These are phyloP conservation scores for Lactarius psammicola DNA, from an alignment of 768 basidiomycete species.

Conservation along the genomic window DNA sequence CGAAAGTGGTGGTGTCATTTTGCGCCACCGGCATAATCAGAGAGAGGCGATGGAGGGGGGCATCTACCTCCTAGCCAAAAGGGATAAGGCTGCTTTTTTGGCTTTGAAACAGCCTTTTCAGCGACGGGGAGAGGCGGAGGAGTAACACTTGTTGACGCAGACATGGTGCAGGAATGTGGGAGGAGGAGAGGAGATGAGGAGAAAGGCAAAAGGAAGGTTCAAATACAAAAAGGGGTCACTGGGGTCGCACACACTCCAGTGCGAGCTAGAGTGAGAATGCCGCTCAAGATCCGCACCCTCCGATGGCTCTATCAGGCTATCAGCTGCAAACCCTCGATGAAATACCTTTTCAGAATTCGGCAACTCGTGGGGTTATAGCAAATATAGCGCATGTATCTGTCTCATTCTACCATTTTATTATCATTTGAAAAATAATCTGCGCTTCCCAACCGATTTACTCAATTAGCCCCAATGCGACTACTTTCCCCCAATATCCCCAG, in stretches of 20 bases:
- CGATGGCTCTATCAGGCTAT: not conserved
- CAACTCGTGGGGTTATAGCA: conserved; percentile 10
- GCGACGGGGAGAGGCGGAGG: conserved; percentile 20
- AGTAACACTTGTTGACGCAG: conserved; percentile 15
- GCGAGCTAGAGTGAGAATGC: not conserved
- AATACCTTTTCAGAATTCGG: not conserved
- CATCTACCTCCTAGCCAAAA: conserved; percentile 78
- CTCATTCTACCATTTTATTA: not conserved
- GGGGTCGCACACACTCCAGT: not conserved
- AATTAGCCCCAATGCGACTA: not conserved
- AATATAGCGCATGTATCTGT: conserved; percentile 4
- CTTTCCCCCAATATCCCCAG: conserved; percentile 5
- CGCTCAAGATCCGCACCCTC: conserved; percentile 1
- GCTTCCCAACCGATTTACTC: conserved; percentile 18
- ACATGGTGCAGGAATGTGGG: conserved; percentile 17
- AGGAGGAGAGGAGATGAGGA: not conserved
- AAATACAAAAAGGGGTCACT: not conserved
- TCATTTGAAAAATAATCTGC: not conserved
- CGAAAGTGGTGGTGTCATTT: conserved; percentile 9
- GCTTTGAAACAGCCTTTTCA: conserved; percentile 18
- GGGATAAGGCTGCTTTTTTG: conserved; percentile 72
- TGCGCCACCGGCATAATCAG: not conserved
- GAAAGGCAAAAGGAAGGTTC: not conserved
- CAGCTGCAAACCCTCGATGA: not conserved
- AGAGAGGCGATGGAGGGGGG: not conserved